Base-by-base conservation (phyloP, 2,329 filamentous ascomycete species). In the Stagonosporopsis chrysanthemi region DNA sequence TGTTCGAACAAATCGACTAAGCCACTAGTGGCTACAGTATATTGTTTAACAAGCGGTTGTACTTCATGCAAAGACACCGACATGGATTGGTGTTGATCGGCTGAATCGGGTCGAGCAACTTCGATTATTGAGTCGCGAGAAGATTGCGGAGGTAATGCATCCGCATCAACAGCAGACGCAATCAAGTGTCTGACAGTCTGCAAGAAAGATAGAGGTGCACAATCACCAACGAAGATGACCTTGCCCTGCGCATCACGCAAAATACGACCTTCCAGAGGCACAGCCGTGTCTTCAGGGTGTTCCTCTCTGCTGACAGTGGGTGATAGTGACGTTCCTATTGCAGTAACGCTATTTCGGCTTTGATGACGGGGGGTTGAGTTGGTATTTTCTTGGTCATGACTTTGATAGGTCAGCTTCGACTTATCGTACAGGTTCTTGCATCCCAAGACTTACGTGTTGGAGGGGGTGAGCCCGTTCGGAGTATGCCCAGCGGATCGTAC, bases 141-240 rank as follows among this genome's bases (percentile, higher is more conserved):
- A 40, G 67, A 62, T 38, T 69, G 68, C 1, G 66, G 55, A 4
- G 68, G 51, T 19, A 66, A 48, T 6, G 60, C 65, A 15, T 68
- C 64, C 9, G 67, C 55, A 29, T 68, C 69, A 8, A 67, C 68
- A 39, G 70, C 66, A 11, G 77, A 76, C 3, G 79, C 78, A 7
- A 83, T 78, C 6, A 84, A 75, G 41, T 82, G 78, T 31, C 81
- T 79, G 14, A 84, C 81, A 51, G 80, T 83, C 63, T 83, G 82
- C 33, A 83, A 63, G 50, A 83, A 83, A 0, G 82, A 83, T 43
- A 84, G 69, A 44, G 81, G 82, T 31, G 81, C 82, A 35, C 80
- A 83, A 56, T 84, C 82, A 14, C 82, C 82, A 26, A 84, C 80
- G 61, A 83, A 84, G 65, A 84, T 83, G 46, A 82, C 79, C 52